Base-by-base conservation (phyloP, 1,139 yeast species). In the Yamadazyma songkhlaensis region DNA sequence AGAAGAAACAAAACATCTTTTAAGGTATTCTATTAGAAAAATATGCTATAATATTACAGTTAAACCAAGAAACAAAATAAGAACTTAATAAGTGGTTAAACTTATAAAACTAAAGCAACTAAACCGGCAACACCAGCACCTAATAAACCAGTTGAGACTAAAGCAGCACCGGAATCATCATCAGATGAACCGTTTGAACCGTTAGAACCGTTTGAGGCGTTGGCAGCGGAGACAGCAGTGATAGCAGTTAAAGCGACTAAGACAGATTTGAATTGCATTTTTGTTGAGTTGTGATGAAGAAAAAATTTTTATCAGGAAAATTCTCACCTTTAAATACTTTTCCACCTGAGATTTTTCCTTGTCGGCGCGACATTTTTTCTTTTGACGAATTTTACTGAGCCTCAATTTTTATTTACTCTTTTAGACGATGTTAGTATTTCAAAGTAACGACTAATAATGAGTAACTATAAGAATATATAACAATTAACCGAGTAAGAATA, bases 191-290 rank as follows among this genome's bases (percentile, higher is more conserved):
- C 52, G 54, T 55, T 52, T 33, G 63, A 35, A 46, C 55, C 60
- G 58, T 59, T 57, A 39, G 64, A 34, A 35, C 49, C 55, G 62
- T 59, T 60, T 41, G 67, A 44, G 42, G 55, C 57, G 60, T 62
- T 62, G 45, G 60, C 67, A 43, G 68, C 70, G 33, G 62, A 57
- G 50, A 61, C 72, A 46, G 64, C 69, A 42, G 72, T 51, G 53
- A 52, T 63, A 45, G 70, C 71, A 48, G 72, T 60, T 53, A 66
- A 59, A 50, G 72, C 69, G 55, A 66, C 50, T 53, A 65, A 57
- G 54, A 65, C 61, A 48, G 67, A 54, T 54, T 59, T 54, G 66
- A 66, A 64, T 65, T 67, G 72, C 73, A 67, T 67, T 57, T 41
- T 29, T 29, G 37, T 36, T 34, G 12, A 30, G 24, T 36, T 32